phyloP scores from a whole-genome alignment of 148 eudicot genomes.

The Hydrangea macrophylla region DNA sequence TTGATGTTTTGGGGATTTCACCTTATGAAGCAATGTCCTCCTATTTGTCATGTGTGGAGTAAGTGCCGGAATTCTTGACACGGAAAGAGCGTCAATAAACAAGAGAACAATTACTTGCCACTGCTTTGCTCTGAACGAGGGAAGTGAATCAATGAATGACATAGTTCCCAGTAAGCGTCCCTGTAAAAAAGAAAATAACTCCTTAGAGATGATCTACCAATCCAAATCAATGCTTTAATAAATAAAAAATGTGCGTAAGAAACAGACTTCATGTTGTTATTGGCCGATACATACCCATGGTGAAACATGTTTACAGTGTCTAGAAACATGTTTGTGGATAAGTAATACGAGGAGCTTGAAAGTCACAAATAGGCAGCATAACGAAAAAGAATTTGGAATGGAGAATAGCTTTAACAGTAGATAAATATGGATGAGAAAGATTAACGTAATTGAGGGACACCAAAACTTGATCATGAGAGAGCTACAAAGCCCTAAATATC shows the following conservation, averaged over 20 bases:
- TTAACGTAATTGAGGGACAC: too few relatives aligned
- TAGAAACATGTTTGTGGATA: too few relatives aligned
- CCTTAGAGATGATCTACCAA: background rate
- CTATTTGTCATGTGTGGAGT: conserved; percentile 56
- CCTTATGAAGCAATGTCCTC: conserved; percentile 64
- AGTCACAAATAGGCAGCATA: too few relatives aligned
- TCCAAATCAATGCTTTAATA: background rate
- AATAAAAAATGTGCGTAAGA: background rate
- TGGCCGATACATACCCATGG: background rate
- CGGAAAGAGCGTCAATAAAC: conserved; percentile 87
- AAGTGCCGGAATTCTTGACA: conserved; percentile 72
- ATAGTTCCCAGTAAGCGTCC: conserved; percentile 64
- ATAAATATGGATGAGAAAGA: too few relatives aligned
- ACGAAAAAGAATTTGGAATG: too few relatives aligned
- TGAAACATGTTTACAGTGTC: conserved; percentile 3
- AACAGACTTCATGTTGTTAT: background rate
- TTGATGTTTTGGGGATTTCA: conserved; percentile 14
- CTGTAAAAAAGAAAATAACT: conserved; percentile 42
- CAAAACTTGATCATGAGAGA: too few relatives aligned
- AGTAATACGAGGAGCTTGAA: too few relatives aligned
- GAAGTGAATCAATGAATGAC: conserved; percentile 90
- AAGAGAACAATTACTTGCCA: conserved; percentile 85
- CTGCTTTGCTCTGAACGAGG: conserved; percentile 74
- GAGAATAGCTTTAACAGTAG: too few relatives aligned
- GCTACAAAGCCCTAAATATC: too few relatives aligned